A percentile compares a stretch with the other conserved stretches of the same genome.
These are phyloP conservation scores for Eimeria mitis DNA, from an alignment of 169 alveolate genomes.

Conservation along the genomic window DNA sequence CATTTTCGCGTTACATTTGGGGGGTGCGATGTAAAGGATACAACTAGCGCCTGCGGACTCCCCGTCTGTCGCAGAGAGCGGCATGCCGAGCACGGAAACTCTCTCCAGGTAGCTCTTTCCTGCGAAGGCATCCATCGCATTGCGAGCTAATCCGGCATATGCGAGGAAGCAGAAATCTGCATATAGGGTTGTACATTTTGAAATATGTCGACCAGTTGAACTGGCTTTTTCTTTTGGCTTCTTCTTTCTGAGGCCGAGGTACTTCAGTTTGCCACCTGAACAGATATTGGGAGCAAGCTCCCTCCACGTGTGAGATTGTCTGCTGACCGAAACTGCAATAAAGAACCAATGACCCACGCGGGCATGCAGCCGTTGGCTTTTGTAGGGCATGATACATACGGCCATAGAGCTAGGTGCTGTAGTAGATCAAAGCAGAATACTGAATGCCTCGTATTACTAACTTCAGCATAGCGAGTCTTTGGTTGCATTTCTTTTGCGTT, in stretches of 20 bases:
- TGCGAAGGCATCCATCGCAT: not conserved
- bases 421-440: not conserved
- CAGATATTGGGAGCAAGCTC: not conserved
- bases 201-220: not conserved
- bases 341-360: not conserved
- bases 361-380: not conserved
- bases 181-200: not conserved
- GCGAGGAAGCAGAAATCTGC: not conserved
- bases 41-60: not conserved
- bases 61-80: conserved; percentile 18
- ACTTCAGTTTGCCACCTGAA: not conserved
- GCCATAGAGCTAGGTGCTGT: not conserved
- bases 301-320: not conserved
- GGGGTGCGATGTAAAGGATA: not conserved
- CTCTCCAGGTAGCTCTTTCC: not conserved
- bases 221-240: not conserved
- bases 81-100: not conserved
- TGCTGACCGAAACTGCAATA: not conserved
- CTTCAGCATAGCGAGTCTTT: not conserved
- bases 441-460: not conserved
- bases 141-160: not conserved
- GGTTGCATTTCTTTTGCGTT: not conserved
- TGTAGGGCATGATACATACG: not conserved
- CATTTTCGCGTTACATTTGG: not conserved
- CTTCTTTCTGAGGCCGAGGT: not conserved